These are phyloP conservation scores for Ottelia alismoides DNA, from an alignment of 106 monocot genomes.

Conservation along the genomic window DNA sequence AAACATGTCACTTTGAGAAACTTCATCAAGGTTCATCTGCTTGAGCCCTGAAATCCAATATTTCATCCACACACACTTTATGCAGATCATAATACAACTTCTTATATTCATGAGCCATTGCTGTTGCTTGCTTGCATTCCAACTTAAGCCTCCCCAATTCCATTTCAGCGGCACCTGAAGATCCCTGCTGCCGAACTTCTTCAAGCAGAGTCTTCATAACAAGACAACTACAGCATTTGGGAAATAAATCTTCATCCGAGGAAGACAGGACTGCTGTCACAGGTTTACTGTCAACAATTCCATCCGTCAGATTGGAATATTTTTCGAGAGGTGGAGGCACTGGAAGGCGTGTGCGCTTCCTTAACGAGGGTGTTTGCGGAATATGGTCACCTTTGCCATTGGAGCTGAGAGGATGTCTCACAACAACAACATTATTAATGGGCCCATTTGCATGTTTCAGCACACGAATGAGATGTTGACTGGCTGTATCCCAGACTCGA, in stretches of 20 bases:
- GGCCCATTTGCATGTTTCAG: constrained; percentile 69
- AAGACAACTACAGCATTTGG: constrained; percentile 25
- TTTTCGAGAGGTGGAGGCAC: constrained; percentile 46
- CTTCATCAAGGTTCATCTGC: too few species aligned
- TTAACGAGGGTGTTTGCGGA: constrained; percentile 6
- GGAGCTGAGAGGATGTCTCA: constrained; percentile 20
- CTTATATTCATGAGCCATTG: constrained; percentile 1
- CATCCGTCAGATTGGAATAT: constrained; percentile 29
- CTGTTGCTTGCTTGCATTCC: background rate
- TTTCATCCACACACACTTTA: constrained; percentile 1
- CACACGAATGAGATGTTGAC: constrained; percentile 33
- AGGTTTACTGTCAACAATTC: constrained; percentile 17
- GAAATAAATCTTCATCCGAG: constrained; percentile 14
- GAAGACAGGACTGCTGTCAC: constrained; percentile 15
- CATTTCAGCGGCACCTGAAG: constrained; percentile 8
- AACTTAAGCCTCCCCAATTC: constrained; percentile 12
- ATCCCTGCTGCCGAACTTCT: constrained; percentile 43
- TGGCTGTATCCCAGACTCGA: constrained; percentile 67
- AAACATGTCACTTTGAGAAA: too few species aligned
- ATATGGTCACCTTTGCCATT: constrained; percentile 12
- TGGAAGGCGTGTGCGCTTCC: constrained; percentile 21
- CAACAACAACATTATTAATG: constrained; percentile 61
- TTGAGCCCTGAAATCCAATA: constrained; percentile 5
- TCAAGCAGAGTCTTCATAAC: constrained; percentile 45
- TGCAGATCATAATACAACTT: constrained; percentile 10